Evolutionary conservation across 768 basidiomycete genomes (phyloP).

Genomic region (Calocybe cyanea): DNA sequence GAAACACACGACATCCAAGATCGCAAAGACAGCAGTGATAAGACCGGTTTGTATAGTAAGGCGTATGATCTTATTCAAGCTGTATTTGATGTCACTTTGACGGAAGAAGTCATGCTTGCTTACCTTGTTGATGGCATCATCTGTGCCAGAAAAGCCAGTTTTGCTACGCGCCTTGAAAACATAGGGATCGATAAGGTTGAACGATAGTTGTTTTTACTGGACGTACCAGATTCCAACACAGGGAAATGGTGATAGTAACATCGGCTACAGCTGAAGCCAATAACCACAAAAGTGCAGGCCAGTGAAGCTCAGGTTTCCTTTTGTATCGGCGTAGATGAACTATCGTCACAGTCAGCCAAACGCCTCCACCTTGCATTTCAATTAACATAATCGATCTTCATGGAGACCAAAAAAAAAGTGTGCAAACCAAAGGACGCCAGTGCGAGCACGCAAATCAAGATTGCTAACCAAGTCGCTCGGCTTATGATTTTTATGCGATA

Average conservation of each 20-base stretch:
- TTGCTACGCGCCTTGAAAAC: slow-evolving; percentile 21
- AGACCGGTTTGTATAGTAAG: slow-evolving; percentile 40
- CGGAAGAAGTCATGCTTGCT: not conserved
- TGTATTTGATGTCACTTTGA: too few relatives aligned
- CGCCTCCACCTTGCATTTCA: slow-evolving; percentile 30
- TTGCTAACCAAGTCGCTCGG: slow-evolving; percentile 31
- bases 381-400: not conserved
- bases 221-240: slow-evolving; percentile 35
- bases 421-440: slow-evolving; percentile 30
- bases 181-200: slow-evolving; percentile 10
- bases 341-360: slow-evolving; percentile 37
- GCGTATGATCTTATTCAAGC: slow-evolving; percentile 7
- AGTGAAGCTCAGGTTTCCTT: slow-evolving; percentile 40
- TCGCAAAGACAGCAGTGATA: slow-evolving; percentile 34
- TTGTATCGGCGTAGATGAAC: slow-evolving; percentile 31
- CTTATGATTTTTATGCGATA: slow-evolving; percentile 40
- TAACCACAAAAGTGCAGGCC: slow-evolving; percentile 42
- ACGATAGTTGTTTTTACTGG: too few relatives aligned
- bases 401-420: not conserved
- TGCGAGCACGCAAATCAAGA: slow-evolving; percentile 29
- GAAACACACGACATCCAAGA: slow-evolving; percentile 41
- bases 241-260: slow-evolving; percentile 35
- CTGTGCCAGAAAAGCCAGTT: slow-evolving; percentile 39
- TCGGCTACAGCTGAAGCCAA: slow-evolving; percentile 38
- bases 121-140: slow-evolving; percentile 33